These are phyloP conservation scores for Ustilago crameri DNA, from an alignment of 1,284 basidiomycete genomes.

Conservation along the genomic window DNA sequence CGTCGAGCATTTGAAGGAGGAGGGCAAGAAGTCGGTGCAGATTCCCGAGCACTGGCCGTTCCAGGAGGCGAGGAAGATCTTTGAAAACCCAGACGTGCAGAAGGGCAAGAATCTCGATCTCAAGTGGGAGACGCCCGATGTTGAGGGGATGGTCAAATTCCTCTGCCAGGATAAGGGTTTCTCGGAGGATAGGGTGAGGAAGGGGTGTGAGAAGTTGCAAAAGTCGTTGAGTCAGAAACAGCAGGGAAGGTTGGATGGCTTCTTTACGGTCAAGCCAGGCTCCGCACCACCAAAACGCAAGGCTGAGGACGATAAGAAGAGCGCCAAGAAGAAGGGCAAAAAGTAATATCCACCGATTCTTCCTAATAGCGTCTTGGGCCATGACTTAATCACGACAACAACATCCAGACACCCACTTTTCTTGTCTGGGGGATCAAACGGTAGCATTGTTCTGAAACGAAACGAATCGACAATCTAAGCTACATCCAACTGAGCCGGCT, in stretches of 20 bases:
- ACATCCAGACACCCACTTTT: no score
- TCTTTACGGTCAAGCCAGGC: slow-evolving; percentile 74
- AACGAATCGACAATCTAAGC: background rate
- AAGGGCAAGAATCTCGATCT: slow-evolving; percentile 90
- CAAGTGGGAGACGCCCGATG: slow-evolving; percentile 92
- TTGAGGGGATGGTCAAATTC: slow-evolving; percentile 93
- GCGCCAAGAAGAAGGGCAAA: slow-evolving; percentile 48
- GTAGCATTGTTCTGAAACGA: background rate
- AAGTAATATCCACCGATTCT: slow-evolving; percentile 17
- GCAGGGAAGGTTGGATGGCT: slow-evolving; percentile 94
- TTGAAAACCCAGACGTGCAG: slow-evolving; percentile 86
- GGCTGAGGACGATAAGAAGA: slow-evolving; percentile 37
- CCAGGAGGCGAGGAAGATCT: slow-evolving; percentile 91
- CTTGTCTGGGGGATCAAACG: no score
- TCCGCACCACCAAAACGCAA: slow-evolving; percentile 33
- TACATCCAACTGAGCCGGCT: slow-evolving; percentile 20
- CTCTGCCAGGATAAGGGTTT: slow-evolving; percentile 95
- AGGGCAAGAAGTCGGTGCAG: slow-evolving; percentile 69
- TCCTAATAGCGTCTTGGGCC: slow-evolving; percentile 1
- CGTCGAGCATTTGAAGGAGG: slow-evolving; percentile 78
- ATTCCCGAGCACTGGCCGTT: slow-evolving; percentile 95
- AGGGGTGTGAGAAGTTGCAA: slow-evolving; percentile 89
- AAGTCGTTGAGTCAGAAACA: slow-evolving; percentile 91
- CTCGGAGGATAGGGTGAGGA: slow-evolving; percentile 96
- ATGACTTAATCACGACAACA: slow-evolving; percentile 31